Evolutionary conservation across 768 basidiomycete species (phyloP).

Genomic region (Russula foetens): DNA sequence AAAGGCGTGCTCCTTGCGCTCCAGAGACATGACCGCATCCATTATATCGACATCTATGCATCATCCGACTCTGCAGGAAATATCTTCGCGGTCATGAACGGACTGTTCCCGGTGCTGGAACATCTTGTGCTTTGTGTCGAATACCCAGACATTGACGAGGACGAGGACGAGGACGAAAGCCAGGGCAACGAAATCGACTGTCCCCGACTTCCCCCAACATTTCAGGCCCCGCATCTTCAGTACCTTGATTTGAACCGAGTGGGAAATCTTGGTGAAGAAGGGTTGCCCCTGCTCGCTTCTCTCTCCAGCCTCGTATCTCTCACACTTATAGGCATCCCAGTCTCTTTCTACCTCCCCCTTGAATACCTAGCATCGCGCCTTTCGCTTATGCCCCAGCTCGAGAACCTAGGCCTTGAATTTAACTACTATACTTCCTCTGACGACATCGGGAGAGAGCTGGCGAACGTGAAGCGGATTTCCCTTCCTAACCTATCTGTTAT

Average conservation of each 20-base stretch:
- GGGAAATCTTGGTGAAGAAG: not conserved
- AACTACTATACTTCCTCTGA: not conserved
- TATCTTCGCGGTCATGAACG: not conserved
- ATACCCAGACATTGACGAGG: not conserved
- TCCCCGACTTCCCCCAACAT: not conserved
- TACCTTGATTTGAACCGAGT: not conserved
- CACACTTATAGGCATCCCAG: not conserved
- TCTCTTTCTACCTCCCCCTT: not conserved
- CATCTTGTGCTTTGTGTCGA: not conserved
- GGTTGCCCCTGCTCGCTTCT: not conserved
- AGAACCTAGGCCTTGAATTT: not conserved
- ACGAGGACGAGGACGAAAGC: not conserved
- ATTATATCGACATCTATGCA: not conserved
- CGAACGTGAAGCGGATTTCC: not conserved
- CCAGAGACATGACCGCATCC: not conserved
- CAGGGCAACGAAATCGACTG: too few species aligned
- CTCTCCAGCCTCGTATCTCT: not conserved
- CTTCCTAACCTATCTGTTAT: not conserved
- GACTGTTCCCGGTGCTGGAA: not conserved
- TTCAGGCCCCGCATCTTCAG: not conserved
- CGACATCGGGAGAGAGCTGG: too few species aligned
- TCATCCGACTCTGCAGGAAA: too few species aligned
- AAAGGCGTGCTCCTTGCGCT: not conserved
- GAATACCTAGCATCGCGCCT: not conserved
- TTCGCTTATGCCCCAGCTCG: not conserved